Evolutionary conservation across 305 asterid genomes (phyloP), one percentile per base, ranked within the genome.

Genomic region (Coffea humblotiana): DNA sequence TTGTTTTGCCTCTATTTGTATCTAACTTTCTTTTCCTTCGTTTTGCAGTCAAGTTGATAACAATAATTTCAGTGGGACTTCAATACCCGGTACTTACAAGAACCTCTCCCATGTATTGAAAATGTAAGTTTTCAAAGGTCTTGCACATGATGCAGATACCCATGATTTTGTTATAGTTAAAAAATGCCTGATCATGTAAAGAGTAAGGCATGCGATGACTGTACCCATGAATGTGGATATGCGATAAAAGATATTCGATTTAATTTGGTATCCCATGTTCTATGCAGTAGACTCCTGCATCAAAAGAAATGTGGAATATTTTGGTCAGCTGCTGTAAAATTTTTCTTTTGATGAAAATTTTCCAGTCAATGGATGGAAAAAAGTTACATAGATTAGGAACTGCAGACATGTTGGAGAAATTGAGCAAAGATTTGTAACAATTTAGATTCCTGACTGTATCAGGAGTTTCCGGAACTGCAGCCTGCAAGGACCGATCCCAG

Each of bases 391-490:
- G 56, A 18, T 35, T 16, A 54, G 25, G 65, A 12, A 16, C 60
- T 54, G 63, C 54, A 43, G 37, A 58, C 49, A 60, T 19, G 3
- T 71, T 71, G 37, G 14, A n/a, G 74, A 56, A 35, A 8, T 66
- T 71, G 1, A 18, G 23, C 61, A 16, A 70, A 58, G 29, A 21
- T 27, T 15, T 13, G 72, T 79, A 45, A 83, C 79, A 79, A 64
- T 67, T 69, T 16, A 76, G 25, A 77, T 40, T 49, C 9, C 79
- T 74, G 64, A 21, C 51, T 71, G 40, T 80, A 63, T 84, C 97
- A 96, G 99, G 98, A 96, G 98, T 88, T 93, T 94, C 75, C 89
- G 98, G 88, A 96, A 96, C 90, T 96, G 99, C 90, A 90, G 88
- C 87, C 85, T 96, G 90, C 92, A 37, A 86, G 99, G 99, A 75